Base-by-base conservation (phyloP, 306 rosid genomes). In the Fagus crenata region DNA sequence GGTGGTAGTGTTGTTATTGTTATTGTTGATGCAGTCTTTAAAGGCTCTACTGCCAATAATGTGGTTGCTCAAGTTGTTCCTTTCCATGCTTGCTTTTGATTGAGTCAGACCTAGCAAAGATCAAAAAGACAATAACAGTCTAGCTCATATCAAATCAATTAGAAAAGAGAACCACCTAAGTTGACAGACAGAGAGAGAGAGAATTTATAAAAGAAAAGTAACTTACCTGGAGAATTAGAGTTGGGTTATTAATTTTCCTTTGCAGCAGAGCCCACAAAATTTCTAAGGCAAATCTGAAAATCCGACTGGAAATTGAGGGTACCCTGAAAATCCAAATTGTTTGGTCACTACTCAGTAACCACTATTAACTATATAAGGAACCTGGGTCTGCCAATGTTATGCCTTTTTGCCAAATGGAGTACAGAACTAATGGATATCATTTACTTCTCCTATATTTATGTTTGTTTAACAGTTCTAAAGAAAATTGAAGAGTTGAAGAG, bases 391-490 rank as follows among this genome's bases (percentile, higher is more conserved):
- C 80, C 82, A 83, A 86, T 85, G 80, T 84, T 84, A 78, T 74
- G 80, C 83, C 86, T 88, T 89, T 88, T 75, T 84, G 86, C 91
- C 82, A 86, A 90, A 76, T 87, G 89, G 84, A 86, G 85, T 89
- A 88, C 87, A 82, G 77, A 85, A 82, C 84, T 74, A 53, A 74
- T 7, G 81, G 77, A 75, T 72, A 7, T 73, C 77, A 58, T 74
- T 9, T 42, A 65, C 60, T 63, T 81, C 77, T 79, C 28, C 85
- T 86, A 81, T 69, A 80, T 77, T 81, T 86, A 72, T 59, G 55
- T 69, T 49, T 43, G 67, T 49, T 13, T 13, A n/a, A 37, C 75
- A n/a, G 40, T 64, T 73, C 67, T 58, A 75, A 59, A 81, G 42
- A 68, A 64, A 17, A 15, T 22, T 65, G 7, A 14, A 5, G n/a